A percentile compares a stretch with the other conserved stretches of the same genome.
These are phyloP conservation scores for Colletotrichum spaethianum DNA, from an alignment of 2,329 filamentous ascomycete species.

Conservation along the genomic window DNA sequence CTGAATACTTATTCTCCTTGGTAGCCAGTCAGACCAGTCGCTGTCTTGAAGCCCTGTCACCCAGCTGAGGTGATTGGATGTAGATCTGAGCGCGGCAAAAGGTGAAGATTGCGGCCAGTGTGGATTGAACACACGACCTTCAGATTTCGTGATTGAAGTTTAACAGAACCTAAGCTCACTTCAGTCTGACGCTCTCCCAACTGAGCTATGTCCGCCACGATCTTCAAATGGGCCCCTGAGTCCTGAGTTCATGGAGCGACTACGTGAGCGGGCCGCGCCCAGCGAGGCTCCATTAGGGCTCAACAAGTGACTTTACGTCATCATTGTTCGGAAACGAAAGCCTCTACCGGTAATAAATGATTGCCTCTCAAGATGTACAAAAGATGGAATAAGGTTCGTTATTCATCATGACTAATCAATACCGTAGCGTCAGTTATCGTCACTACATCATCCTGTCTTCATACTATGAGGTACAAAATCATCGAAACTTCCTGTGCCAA, in stretches of 20 bases:
- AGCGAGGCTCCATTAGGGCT: slow-evolving; percentile 17
- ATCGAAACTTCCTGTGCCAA: not conserved
- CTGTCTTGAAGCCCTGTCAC: not conserved
- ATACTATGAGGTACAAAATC: not conserved
- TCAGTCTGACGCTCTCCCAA: slow-evolving; percentile 38
- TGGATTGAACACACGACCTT: slow-evolving; percentile 37
- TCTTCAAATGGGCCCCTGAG: not conserved
- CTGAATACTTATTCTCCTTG: no score
- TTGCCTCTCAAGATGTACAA: not conserved
- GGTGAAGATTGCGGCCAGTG: slow-evolving; percentile 20
- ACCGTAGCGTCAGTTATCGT: not conserved
- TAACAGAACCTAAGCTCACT: not conserved
- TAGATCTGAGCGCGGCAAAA: not conserved
- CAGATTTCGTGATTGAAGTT: slow-evolving; percentile 18
- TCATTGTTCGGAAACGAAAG: no score
- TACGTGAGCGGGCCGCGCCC: not conserved
- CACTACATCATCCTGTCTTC: not conserved
- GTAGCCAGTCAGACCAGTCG: no score
- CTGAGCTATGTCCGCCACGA: slow-evolving; percentile 36
- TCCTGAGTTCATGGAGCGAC: not conserved
- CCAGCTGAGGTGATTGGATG: not conserved
- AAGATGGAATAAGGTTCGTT: not conserved
- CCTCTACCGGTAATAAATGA: no score
- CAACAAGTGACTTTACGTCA: not conserved
- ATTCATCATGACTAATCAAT: not conserved